These are phyloP conservation scores for Kurtzmaniella cleridarum DNA, from an alignment of 805 yeast species.

Conservation along the genomic window DNA sequence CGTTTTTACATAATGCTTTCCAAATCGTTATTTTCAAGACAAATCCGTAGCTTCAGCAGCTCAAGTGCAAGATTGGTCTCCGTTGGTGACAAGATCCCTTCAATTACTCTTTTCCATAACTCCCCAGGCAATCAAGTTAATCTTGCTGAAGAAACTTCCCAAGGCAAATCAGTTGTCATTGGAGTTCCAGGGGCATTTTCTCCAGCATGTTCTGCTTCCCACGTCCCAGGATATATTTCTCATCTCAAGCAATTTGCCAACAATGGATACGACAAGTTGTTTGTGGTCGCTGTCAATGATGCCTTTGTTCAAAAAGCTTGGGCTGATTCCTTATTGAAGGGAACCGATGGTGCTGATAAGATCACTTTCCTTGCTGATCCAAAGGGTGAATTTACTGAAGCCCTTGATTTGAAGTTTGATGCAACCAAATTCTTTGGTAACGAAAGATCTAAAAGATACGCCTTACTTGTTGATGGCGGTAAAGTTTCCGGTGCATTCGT, in stretches of 20 bases:
- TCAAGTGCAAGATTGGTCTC: conserved; percentile 26
- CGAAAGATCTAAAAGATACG: conserved; percentile 68
- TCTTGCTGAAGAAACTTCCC: conserved; percentile 42
- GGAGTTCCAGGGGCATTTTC: conserved; percentile 66
- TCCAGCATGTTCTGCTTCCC: conserved; percentile 69
- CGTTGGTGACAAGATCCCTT: conserved; percentile 62
- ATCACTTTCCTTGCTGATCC: conserved; percentile 74
- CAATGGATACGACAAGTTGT: conserved; percentile 62
- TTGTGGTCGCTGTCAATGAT: conserved; percentile 78
- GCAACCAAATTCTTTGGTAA: conserved; percentile 76
- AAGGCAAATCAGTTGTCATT: conserved; percentile 30
- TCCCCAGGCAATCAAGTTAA: conserved; percentile 62
- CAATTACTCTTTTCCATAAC: conserved; percentile 48
- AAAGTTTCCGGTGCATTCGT: conserved; percentile 58
- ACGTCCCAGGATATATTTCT: conserved; percentile 68
- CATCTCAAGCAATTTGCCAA: conserved; percentile 46
- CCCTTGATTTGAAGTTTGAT: conserved; percentile 65
- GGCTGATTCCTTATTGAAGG: conserved; percentile 40
- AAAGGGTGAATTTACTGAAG: conserved; percentile 62
- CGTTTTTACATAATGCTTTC: too few species aligned
- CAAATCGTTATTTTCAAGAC: conserved; percentile 1
- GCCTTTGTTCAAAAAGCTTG: conserved; percentile 82
- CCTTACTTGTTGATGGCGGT: conserved; percentile 71
- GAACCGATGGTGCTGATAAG: conserved; percentile 14
- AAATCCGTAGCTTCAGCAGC: conserved; percentile 14